Evolutionary conservation across 1,139 yeast species (phyloP), one percentile per base, ranked within the genome.

Genomic region (Taphrina populina): DNA sequence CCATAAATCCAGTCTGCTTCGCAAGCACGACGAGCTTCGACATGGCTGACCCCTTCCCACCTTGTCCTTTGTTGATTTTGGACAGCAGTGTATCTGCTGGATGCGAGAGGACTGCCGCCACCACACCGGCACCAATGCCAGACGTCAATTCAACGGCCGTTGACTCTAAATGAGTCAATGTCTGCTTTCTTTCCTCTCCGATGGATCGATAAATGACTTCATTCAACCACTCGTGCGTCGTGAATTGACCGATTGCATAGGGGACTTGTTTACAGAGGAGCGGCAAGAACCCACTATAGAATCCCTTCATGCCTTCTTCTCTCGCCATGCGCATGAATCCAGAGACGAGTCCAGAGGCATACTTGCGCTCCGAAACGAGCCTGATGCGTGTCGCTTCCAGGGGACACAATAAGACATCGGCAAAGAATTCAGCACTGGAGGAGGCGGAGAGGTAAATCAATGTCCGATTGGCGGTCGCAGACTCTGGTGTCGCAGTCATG

Each of bases 281-380:
- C 74, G 95, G 95, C 64, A 88, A 82, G 83, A 85, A 85, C 77
- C 95, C 95, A 71, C 82, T 82, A 82, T 85, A 85, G 81, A 85
- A 84, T 62, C 88, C 69, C 60, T 88, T 87, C 55, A 75, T 71
- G 81, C 95, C 95, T 77, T 85, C 95, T 76, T 84, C 92, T 70
- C 73, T 83, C 62, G 81, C 69, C 74, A 85, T 84, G 82, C 90
- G 84, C 58, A 83, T 69, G 78, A 84, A 85, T 70, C 94, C 95
- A 73, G 90, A 88, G 67, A 84, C 72, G 69, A 85, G 78, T 75
- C 94, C 94, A 72, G 82, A 82, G 66, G 95, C 94, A 66, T 84
- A 85, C 66, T 79, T 74, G 73, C 95, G 95, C 76, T 84, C 92
- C 63, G 95, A 84, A 63, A 85, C 94, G 74, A 85, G 81, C 82